Conservation (phyloP, 768 basidiomycete species). For the Flagelloscypha sp. region DNA sequence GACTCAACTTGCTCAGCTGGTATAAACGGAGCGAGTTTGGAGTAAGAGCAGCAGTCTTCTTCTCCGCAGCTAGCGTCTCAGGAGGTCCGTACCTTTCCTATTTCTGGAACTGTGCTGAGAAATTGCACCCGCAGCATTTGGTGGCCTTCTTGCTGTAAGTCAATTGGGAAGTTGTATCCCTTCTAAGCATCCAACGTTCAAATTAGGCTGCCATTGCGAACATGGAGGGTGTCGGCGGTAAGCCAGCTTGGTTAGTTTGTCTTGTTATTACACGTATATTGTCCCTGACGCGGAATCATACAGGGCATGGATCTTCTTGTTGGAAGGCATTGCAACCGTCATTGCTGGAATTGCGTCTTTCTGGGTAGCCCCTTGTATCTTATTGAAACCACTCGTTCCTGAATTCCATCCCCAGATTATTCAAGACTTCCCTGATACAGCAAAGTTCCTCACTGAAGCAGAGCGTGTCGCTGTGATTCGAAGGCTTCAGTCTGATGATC, state of each 20-base stretch:
- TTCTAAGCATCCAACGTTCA: slow-evolving; percentile 6
- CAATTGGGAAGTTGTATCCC: no score
- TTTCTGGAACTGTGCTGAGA: slow-evolving; percentile 38
- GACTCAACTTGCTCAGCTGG: slow-evolving; percentile 25
- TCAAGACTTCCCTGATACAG: slow-evolving; percentile 78
- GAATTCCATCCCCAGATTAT: no score
- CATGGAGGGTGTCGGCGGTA: slow-evolving; percentile 63
- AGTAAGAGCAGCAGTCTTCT: slow-evolving; percentile 36
- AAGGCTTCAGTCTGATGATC: slow-evolving; percentile 56
- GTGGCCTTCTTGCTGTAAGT: slow-evolving; percentile 60
- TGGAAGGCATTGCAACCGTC: slow-evolving; percentile 63
- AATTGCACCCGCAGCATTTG: slow-evolving; percentile 77
- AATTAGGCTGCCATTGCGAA: slow-evolving; percentile 56
- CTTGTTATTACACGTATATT: neutral
- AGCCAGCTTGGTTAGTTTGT: slow-evolving; percentile 43
- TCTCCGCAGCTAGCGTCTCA: slow-evolving; percentile 39
- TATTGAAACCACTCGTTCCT: no score
- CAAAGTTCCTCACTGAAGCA: slow-evolving; percentile 64
- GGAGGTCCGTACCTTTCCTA: no score
- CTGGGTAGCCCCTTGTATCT: no score
- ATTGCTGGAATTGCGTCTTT: slow-evolving; percentile 59
- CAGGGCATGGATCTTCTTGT: slow-evolving; percentile 71
- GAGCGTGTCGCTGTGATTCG: slow-evolving; percentile 62
- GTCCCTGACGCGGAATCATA: slow-evolving; percentile 7
- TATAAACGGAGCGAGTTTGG: slow-evolving; percentile 72